These are phyloP conservation scores for Lasiosphaeris hirsuta DNA, from an alignment of 495 filamentous ascomycete species.

Conservation along the genomic window DNA sequence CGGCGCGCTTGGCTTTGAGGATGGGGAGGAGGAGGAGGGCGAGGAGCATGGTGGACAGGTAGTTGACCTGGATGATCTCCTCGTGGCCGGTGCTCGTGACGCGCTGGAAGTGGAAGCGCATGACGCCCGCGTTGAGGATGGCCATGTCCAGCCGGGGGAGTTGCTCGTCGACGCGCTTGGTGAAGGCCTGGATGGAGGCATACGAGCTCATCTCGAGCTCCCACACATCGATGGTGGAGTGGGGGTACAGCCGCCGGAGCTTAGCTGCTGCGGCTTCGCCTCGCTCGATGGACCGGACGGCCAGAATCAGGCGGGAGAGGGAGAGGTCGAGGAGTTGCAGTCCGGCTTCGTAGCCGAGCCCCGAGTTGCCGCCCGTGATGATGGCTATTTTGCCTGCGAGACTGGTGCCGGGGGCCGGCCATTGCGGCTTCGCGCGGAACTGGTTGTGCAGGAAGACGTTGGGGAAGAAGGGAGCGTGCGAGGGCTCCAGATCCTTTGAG, in stretches of 20 bases:
- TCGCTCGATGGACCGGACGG: conserved; percentile 47
- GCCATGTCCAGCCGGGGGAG: conserved; percentile 46
- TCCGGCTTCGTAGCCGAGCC: conserved; percentile 51
- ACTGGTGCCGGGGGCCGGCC: conserved; percentile 9
- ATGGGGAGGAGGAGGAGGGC: conserved; percentile 47
- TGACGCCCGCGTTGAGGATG: conserved; percentile 53
- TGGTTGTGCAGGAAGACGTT: conserved; percentile 14
- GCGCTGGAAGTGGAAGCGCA: conserved; percentile 27
- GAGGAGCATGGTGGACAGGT: conserved; percentile 48
- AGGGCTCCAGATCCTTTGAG: conserved; percentile 12
- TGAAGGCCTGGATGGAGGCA: conserved; percentile 45
- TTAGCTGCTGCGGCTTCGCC: conserved; percentile 43
- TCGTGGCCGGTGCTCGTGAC: conserved; percentile 46
- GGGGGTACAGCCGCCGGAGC: conserved; percentile 32
- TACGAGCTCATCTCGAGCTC: conserved; percentile 49
- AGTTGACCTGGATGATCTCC: conserved; percentile 44
- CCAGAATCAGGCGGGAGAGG: conserved; percentile 51
- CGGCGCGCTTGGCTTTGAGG: conserved; percentile 36
- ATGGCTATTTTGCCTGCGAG: conserved; percentile 44
- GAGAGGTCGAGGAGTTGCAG: conserved; percentile 45
- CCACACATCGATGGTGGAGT: conserved; percentile 52
- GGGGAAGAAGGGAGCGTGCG: neutral
- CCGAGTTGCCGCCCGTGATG: conserved; percentile 52
- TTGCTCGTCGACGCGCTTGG: conserved; percentile 28
- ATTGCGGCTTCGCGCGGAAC: conserved; percentile 8